phyloP scores from a whole-genome alignment of 2,329 filamentous ascomycete genomes.

The Achaetomium macrosporum region DNA sequence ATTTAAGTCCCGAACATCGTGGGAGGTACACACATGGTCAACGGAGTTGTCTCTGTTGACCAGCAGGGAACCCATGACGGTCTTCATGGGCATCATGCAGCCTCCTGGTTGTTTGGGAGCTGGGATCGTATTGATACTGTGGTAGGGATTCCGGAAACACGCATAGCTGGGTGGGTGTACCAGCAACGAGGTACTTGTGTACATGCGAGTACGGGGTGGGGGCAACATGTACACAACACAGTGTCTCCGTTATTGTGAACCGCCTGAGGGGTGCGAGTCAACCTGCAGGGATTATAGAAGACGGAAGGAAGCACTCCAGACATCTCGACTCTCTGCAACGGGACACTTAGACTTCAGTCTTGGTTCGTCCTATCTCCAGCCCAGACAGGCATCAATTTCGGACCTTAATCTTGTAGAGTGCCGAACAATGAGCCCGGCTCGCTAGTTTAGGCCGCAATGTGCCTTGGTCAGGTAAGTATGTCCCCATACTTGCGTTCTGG shows the following conservation, averaged over 20 bases:
- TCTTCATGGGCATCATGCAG: constrained; percentile 19
- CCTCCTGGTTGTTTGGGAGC: constrained; percentile 2
- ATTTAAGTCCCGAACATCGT: constrained; percentile 23
- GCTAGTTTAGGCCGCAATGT: too few relatives aligned
- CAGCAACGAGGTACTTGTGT: constrained; percentile 7
- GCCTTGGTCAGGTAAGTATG: too few relatives aligned
- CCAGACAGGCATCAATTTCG: too few relatives aligned
- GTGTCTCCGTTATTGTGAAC: constrained; percentile 14
- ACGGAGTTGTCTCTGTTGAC: constrained; percentile 14
- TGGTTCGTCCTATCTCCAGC: too few relatives aligned
- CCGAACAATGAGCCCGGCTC: too few relatives aligned
- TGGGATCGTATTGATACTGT: not conserved
- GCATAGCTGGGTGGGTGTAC: constrained; percentile 15
- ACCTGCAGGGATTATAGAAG: constrained; percentile 18
- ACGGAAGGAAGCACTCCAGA: constrained; percentile 13
- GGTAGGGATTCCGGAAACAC: not conserved
- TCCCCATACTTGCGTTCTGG: too few relatives aligned
- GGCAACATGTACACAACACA: too few relatives aligned
- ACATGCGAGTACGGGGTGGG: too few relatives aligned
- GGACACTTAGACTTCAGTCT: not conserved
- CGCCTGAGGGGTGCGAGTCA: constrained; percentile 16
- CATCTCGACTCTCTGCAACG: not conserved
- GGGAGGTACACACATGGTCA: constrained; percentile 10
- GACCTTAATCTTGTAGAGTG: too few relatives aligned
- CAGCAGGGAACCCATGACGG: constrained; percentile 20